Evolutionary conservation across 2,329 filamentous ascomycete genomes (phyloP), one percentile per base, ranked within the genome.

Genomic region (Atkinsonella texensis): DNA sequence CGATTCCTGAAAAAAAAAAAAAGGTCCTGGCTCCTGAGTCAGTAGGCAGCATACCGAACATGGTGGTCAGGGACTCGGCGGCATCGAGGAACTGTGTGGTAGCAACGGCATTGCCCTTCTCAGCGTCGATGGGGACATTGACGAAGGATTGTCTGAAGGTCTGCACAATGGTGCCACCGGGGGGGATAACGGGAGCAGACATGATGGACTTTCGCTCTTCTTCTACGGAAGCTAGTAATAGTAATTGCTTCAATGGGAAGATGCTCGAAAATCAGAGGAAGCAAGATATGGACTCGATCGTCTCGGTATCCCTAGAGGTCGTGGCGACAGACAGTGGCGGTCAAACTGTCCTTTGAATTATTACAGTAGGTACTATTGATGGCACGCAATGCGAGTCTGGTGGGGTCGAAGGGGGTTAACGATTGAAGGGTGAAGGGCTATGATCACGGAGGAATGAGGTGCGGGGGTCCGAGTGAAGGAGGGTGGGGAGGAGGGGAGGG

Each of bases 1-100:
- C 17, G 1, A 7, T 18, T 3, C 13, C 17, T 13, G n/a, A 12
- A 23, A 12, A 28, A 33, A n/a, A 6, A 12, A 13, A 4, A 23
- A 15, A 1, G 9, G 23, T 17, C 28, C 13, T 23, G 20, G 3
- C 40, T 10, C n/a, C 17, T 8, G 7, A 12, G 12, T 18, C 12
- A 42, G 40, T 15, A n/a, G 10, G 38, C 10, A 17, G 40, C 61
- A 31, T 62, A 93, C 89, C 88, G 64, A 97, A 97, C 56, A 98
- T 81, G 56, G 82, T 86, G 50, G 85, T 86, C 67, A 97, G 72
- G 52, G 87, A 83, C 77, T 96, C 89, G 50, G 89, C 80, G 53
- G 93, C 93, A 58, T 95, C 87, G 57, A 97, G 84, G 71, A 97
- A 98, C 67, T 94, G 82, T 53, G 79, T 80, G 46, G 93, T 97